phyloP scores from a whole-genome alignment of 148 eudicot species.

The Camellia japonica region DNA sequence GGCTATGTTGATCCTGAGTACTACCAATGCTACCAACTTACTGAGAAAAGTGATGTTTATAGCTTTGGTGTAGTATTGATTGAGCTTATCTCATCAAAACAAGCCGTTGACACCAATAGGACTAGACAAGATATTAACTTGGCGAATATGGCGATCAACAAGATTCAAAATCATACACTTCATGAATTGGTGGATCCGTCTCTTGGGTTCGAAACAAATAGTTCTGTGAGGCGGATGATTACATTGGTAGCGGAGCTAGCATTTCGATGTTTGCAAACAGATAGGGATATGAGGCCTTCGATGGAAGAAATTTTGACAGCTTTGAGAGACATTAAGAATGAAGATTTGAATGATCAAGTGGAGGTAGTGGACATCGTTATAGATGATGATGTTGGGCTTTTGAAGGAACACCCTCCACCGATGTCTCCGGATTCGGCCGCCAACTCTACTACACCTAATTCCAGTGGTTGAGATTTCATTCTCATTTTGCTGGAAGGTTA shows the following conservation, averaged over 20 bases:
- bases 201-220: constrained; percentile 34
- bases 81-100: constrained; percentile 75
- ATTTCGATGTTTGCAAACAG: constrained; percentile 66
- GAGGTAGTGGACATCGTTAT: constrained; percentile 55
- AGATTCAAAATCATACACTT: constrained; percentile 36
- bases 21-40: constrained; percentile 71
- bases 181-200: constrained; percentile 47
- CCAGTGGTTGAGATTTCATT: constrained; percentile 16
- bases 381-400: constrained; percentile 44
- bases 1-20: constrained; percentile 92
- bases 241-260: constrained; percentile 68
- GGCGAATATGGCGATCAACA: constrained; percentile 65
- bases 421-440: constrained; percentile 41
- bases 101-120: constrained; percentile 74
- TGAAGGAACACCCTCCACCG: constrained; percentile 43
- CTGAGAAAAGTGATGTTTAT: constrained; percentile 82
- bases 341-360: constrained; percentile 30
- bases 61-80: constrained; percentile 78
- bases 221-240: constrained; percentile 46
- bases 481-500: constrained; percentile 9
- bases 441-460: constrained; percentile 19
- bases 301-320: constrained; percentile 63
- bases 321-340: constrained; percentile 46
- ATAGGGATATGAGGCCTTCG: constrained; percentile 71
- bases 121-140: constrained; percentile 69